Base-by-base conservation (phyloP, 192 early-diverging fungal genomes). In the Coemansia sp. region DNA sequence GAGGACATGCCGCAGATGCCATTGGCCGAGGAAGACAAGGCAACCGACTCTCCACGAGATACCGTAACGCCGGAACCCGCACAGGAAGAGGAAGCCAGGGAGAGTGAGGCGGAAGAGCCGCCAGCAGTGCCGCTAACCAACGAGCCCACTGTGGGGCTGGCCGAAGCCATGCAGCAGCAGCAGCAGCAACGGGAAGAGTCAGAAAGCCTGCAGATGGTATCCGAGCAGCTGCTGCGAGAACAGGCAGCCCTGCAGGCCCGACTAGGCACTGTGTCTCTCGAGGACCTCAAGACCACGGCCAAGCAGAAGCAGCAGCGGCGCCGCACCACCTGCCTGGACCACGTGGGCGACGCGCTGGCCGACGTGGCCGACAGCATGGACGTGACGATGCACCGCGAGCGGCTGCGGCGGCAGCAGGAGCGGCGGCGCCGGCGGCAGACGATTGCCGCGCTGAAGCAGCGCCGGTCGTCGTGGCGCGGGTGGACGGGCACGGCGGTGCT, bases 391-490 rank as follows among this genome's bases (percentile, higher is more conserved):
- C 73, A 53, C 18, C 59, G 67, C 10, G 59, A 76, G 55, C 49
- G 73, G 2, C 43, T 76, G 46, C 62, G 60, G 30, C 41, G 73
- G 42, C 47, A 66, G 40, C 73, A 76, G 56, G 73, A 76, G 62
- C 73, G 73, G n/a, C 53, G 50, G 51, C 62, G 67, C 11, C 66
- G 73, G 3, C 37, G 73, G 6, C 66, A 76, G 56, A 76, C 73
- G 6, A 40, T 70, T 0, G 67, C 66, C 2, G 66, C 61, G 36
- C 55, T 76, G 16, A 69, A 66, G 44, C 60, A 56, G 17, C 66
- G 73, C 11, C 66, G 73, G 51, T 76, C 73, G 40, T 76, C 73
- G 38, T 76, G 73, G 73, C 73, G 58, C 15, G 73, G 73, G 16
- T 76, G 72, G 72, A 38, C 45, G 18, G 30, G 51, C 4, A 40